These are phyloP conservation scores for Sugiyamaella grinbergsii DNA, from an alignment of 1,139 yeast genomes.

Conservation along the genomic window DNA sequence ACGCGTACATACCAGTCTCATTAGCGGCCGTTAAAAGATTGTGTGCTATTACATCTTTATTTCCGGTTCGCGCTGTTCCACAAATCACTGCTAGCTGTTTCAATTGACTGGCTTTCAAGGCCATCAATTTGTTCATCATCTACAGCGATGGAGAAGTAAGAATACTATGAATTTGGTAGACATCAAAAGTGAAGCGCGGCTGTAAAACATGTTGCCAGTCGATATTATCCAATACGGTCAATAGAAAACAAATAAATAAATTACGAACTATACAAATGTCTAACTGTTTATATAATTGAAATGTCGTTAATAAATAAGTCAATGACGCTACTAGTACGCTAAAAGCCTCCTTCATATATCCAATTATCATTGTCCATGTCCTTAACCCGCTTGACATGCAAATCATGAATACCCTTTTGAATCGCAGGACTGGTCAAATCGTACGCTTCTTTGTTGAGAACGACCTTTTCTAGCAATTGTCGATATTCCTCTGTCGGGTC, in stretches of 20 bases:
- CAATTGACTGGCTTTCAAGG: conserved; percentile 23
- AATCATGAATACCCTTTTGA: background rate
- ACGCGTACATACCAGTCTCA: conserved; percentile 6
- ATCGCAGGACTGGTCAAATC: background rate
- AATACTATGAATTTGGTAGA: background rate
- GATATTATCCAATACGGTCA: no score
- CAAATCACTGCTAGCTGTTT: conserved; percentile 30
- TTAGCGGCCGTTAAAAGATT: conserved; percentile 14
- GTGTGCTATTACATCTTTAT: conserved; percentile 29
- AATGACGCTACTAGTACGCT: background rate
- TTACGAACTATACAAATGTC: background rate
- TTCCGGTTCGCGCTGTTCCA: conserved; percentile 34
- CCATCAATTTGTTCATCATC: conserved; percentile 20
- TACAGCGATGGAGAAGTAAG: background rate
- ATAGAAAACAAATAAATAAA: background rate
- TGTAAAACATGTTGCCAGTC: no score
- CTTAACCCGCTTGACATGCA: conserved; percentile 2
- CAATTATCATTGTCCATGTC: conserved; percentile 16
- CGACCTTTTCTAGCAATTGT: background rate
- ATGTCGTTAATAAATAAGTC: background rate
- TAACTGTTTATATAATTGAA: background rate
- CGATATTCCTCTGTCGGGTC: background rate
- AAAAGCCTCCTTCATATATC: conserved; percentile 11
- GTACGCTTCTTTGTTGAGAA: background rate
- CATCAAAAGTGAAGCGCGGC: no score